A percentile compares a stretch with the other conserved stretches of the same genome.
Conservation (phyloP, 2,329 filamentous ascomycete genomes). For the Hymenoscyphus occultus region DNA sequence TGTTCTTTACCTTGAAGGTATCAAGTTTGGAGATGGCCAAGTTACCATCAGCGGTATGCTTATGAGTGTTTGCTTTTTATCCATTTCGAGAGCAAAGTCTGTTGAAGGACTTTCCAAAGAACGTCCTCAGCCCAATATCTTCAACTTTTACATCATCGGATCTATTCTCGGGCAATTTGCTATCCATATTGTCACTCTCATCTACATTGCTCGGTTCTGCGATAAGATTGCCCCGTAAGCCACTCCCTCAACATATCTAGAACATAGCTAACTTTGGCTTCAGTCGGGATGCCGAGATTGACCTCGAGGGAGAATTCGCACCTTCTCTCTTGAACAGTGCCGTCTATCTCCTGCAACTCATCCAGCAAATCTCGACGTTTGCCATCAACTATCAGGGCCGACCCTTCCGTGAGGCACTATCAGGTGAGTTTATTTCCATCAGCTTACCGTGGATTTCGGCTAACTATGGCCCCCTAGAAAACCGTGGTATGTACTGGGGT, state of each 20-base stretch:
- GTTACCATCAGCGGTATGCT: slow-evolving; percentile 99
- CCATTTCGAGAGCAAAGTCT: slow-evolving; percentile 94
- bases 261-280: slow-evolving; percentile 27
- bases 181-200: slow-evolving; percentile 87
- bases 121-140: slow-evolving; percentile 96
- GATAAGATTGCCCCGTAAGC: slow-evolving; percentile 81
- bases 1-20: slow-evolving; percentile 94
- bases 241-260: neutral
- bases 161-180: slow-evolving; percentile 97
- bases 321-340: slow-evolving; percentile 95
- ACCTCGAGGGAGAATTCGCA: slow-evolving; percentile 91
- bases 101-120: slow-evolving; percentile 96
- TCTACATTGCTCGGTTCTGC: slow-evolving; percentile 90
- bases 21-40: slow-evolving; percentile 98
- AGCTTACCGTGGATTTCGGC: neutral
- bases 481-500: slow-evolving; percentile 97
- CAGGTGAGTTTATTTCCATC: slow-evolving; percentile 42
- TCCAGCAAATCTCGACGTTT: slow-evolving; percentile 98
- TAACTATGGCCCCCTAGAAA: slow-evolving; percentile 40
- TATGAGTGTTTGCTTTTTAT: slow-evolving; percentile 99
- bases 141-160: slow-evolving; percentile 98
- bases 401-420: slow-evolving; percentile 93
- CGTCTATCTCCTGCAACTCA: slow-evolving; percentile 94
- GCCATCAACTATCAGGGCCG: slow-evolving; percentile 99
- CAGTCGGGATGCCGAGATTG: slow-evolving; percentile 61